These are phyloP conservation scores for Trichoderma afroharzianum DNA, from an alignment of 2,329 filamentous ascomycete genomes.

Conservation along the genomic window DNA sequence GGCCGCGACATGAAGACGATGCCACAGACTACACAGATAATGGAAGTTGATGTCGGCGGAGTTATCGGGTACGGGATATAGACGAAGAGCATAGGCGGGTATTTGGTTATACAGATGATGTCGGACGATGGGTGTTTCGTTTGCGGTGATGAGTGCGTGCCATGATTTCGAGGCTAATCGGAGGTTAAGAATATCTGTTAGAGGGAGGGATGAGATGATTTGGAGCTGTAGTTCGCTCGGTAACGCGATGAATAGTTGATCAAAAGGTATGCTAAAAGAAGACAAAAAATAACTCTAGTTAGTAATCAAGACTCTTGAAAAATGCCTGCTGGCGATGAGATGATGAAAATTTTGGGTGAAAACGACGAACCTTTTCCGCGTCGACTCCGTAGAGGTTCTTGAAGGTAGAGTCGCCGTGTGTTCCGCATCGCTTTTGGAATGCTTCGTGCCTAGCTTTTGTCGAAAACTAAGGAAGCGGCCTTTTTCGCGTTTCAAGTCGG, in stretches of 20 bases:
- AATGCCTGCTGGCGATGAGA: neutral
- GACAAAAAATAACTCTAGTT: constrained; percentile 15
- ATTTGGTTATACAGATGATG: constrained; percentile 58
- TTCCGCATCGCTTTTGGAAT: constrained; percentile 31
- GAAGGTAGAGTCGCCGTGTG: constrained; percentile 14
- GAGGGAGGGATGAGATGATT: constrained; percentile 56
- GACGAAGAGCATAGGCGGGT: constrained; percentile 55
- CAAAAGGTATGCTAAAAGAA: constrained; percentile 42
- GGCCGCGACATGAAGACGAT: constrained; percentile 60
- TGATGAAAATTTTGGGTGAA: neutral
- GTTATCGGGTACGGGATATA: constrained; percentile 53
- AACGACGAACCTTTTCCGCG: constrained; percentile 32
- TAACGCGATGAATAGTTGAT: constrained; percentile 54
- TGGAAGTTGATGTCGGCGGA: constrained; percentile 51
- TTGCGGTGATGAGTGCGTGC: constrained; percentile 56
- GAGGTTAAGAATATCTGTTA: constrained; percentile 58
- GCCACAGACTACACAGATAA: constrained; percentile 62
- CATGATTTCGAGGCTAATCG: constrained; percentile 56
- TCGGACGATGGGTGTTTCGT: constrained; percentile 59
- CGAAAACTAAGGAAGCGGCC: constrained; percentile 41
- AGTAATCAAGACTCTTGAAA: constrained; percentile 12
- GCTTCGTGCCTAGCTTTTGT: constrained; percentile 33
- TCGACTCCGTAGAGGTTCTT: constrained; percentile 27
- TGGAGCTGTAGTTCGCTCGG: constrained; percentile 62
- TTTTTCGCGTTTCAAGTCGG: constrained; percentile 41